phyloP scores from a whole-genome alignment of 768 basidiomycete genomes.

The Dioszegia hungarica region DNA sequence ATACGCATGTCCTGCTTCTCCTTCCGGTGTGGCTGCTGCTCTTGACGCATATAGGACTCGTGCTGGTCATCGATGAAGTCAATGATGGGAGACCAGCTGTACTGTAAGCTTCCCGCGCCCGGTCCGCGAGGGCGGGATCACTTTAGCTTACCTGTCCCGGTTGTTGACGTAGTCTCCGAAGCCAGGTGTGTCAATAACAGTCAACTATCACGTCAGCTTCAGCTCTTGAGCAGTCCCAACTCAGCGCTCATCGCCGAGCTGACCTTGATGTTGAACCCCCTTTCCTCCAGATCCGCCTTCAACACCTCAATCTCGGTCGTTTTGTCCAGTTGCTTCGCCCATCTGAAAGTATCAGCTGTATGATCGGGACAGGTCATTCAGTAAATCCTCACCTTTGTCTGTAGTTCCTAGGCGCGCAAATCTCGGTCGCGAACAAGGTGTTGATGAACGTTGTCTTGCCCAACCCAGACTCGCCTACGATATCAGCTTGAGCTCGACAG shows the following conservation, averaged over 20 bases:
- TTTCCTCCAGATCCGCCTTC: conserved; percentile 98
- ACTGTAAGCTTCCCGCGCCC: not conserved
- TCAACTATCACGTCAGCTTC: conserved; percentile 57
- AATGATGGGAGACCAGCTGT: conserved; percentile 87
- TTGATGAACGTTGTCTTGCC: conserved; percentile 98
- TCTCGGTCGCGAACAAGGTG: conserved; percentile 96
- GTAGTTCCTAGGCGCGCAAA: conserved; percentile 89
- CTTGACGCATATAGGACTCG: conserved; percentile 67
- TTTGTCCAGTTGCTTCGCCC: conserved; percentile 91
- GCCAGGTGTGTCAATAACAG: conserved; percentile 97
- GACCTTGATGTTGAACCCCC: conserved; percentile 88
- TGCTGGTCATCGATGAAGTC: conserved; percentile 68
- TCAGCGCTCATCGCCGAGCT: not conserved
- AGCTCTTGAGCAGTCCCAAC: not conserved
- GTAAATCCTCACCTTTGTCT: conserved; percentile 48
- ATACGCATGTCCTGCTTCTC: conserved; percentile 95
- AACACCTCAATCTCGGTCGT: conserved; percentile 97
- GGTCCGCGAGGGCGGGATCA: not conserved
- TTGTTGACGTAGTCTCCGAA: conserved; percentile 99
- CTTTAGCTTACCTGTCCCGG: conserved; percentile 65
- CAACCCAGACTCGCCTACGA: conserved; percentile 84
- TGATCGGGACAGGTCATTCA: too few species aligned
- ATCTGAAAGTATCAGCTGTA: conserved; percentile 14
- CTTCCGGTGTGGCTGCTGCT: conserved; percentile 92
- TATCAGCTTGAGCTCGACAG: not conserved